Conservation (phyloP, 768 basidiomycete genomes). For the Pisolithus orientalis region DNA sequence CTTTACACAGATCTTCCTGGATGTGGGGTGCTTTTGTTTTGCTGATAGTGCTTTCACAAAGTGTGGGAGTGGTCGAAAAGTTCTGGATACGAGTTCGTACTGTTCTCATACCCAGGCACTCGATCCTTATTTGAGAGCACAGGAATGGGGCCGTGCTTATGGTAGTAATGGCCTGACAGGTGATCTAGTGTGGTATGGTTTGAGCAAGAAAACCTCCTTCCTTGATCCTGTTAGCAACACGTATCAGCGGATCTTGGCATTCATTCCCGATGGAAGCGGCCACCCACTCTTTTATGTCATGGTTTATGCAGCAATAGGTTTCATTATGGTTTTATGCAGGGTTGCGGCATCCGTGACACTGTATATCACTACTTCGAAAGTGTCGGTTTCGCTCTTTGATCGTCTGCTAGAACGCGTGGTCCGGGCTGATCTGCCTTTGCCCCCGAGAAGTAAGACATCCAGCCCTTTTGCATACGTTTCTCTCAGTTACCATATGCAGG, state of each 20-base stretch:
- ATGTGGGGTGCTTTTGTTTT: conserved; percentile 19
- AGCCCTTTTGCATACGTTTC: not conserved
- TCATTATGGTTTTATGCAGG: conserved; percentile 41
- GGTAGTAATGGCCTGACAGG: not conserved
- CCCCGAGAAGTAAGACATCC: conserved; percentile 53
- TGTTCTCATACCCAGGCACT: not conserved
- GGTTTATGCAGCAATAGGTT: conserved; percentile 57
- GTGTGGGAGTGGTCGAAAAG: conserved; percentile 23
- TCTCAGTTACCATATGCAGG: conserved; percentile 32
- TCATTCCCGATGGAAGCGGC: conserved; percentile 43
- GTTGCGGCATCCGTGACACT: conserved; percentile 45
- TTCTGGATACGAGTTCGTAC: conserved; percentile 24
- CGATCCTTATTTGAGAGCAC: not conserved
- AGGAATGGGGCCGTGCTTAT: conserved; percentile 28
- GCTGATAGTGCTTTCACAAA: conserved; percentile 20
- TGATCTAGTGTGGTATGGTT: not conserved
- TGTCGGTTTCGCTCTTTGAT: conserved; percentile 33
- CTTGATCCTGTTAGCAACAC: not conserved
- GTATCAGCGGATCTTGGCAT: conserved; percentile 12
- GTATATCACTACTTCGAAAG: conserved; percentile 45
- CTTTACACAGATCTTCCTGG: conserved; percentile 22
- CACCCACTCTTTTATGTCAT: conserved; percentile 70
- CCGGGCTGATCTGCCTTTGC: conserved; percentile 81
- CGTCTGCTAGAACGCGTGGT: conserved; percentile 64
- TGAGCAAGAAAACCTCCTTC: no score